Evolutionary conservation across 768 basidiomycete species (phyloP).

Genomic region (Termitomyces sp.): DNA sequence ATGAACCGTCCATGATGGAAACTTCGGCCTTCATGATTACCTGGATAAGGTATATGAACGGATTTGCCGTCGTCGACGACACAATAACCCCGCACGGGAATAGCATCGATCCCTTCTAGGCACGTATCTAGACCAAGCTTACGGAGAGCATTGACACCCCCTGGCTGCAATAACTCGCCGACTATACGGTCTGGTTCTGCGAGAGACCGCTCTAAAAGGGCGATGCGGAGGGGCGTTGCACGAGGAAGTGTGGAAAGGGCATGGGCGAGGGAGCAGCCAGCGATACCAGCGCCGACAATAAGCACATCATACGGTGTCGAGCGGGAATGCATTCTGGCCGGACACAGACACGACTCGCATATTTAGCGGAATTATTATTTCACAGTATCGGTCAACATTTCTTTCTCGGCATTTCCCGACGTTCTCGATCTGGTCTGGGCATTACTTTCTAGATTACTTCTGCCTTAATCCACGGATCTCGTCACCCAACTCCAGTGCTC

Average conservation of each 20-base stretch:
- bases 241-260: constrained; percentile 64
- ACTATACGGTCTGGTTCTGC: constrained; percentile 95
- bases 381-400: not conserved
- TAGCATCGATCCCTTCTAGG: constrained; percentile 85
- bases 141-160: constrained; percentile 72
- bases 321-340: not conserved
- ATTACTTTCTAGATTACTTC: not conserved
- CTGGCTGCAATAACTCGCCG: constrained; percentile 94
- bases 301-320: constrained; percentile 58
- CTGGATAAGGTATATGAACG: constrained; percentile 90
- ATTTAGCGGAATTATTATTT: not conserved
- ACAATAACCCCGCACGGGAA: constrained; percentile 82
- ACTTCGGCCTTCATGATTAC: constrained; percentile 62
- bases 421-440: not conserved
- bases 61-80: constrained; percentile 59
- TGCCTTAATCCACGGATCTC: constrained; percentile 41
- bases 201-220: constrained; percentile 86
- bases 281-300: constrained; percentile 91
- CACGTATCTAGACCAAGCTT: constrained; percentile 72
- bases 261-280: constrained; percentile 83
- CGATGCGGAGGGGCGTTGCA: constrained; percentile 62
- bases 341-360: not conserved
- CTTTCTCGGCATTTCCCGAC: not conserved
- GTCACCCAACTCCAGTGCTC: constrained; percentile 65
- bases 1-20: constrained; percentile 96